Conservation (phyloP, 345 rosid genomes). For the Raphanus sativus region DNA sequence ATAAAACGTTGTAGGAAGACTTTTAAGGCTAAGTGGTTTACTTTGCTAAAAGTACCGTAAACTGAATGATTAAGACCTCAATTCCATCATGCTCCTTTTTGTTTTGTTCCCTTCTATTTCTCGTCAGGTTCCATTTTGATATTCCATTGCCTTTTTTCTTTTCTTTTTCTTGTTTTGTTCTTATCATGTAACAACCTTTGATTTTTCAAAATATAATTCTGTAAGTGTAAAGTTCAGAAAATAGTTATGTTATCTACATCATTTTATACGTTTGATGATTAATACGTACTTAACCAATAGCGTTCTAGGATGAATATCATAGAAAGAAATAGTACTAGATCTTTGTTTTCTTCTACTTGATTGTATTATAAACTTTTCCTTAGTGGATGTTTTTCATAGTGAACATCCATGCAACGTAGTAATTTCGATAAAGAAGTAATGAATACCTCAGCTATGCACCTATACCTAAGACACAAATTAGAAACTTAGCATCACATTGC, state of each 20-base stretch:
- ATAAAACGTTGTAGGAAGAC: not conserved
- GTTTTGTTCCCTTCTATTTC: not conserved
- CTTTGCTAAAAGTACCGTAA: not conserved
- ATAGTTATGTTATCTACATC: not conserved
- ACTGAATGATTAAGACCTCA: not conserved
- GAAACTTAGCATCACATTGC: not conserved
- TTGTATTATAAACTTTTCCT: not conserved
- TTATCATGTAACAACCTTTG: not conserved
- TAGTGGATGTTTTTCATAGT: not conserved
- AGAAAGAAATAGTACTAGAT: not conserved
- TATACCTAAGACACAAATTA: not conserved
- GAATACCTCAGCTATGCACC: not conserved
- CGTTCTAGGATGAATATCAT: not conserved
- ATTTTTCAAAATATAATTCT: not conserved
- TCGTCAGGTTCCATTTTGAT: not conserved
- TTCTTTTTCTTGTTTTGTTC: not conserved
- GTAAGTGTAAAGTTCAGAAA: not conserved
- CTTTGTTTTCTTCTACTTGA: not conserved
- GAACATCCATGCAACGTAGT: not conserved
- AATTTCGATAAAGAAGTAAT: not conserved
- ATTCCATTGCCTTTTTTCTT: not conserved
- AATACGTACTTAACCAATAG: not conserved
- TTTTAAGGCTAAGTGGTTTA: not conserved
- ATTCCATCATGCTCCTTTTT: not conserved
- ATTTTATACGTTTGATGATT: not conserved